Conservation (phyloP, 1,284 basidiomycete genomes). For the Trichosporon ovoides region DNA sequence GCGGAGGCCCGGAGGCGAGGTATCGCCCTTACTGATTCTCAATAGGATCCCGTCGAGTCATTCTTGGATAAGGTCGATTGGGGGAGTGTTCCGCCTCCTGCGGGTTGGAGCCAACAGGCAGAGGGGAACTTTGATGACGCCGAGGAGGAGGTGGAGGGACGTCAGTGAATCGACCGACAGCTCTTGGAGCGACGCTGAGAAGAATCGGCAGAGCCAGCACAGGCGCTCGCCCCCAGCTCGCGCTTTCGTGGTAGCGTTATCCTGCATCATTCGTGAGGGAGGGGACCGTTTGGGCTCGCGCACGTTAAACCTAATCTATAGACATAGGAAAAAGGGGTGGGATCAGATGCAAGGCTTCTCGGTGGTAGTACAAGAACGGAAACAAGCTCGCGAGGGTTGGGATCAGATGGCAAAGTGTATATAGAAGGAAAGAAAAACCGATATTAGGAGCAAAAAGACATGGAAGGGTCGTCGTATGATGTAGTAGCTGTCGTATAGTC, state of each 20-base stretch:
- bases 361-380: slow-evolving; percentile 16
- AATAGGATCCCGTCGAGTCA: slow-evolving; percentile 57
- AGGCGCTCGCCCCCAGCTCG: no score
- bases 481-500: background rate
- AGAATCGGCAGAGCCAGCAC: no score
- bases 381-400: slow-evolving; percentile 6
- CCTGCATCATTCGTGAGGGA: background rate
- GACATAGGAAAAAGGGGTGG: slow-evolving; percentile 1
- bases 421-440: background rate
- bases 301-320: slow-evolving; percentile 14
- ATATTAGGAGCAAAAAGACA: slow-evolving; percentile 2
- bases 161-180: background rate
- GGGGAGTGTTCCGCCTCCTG: slow-evolving; percentile 12
- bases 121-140: background rate
- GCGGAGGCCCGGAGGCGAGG: slow-evolving; percentile 57
- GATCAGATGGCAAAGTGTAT: slow-evolving; percentile 1
- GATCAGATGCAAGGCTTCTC: slow-evolving; percentile 14
- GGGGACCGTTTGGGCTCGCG: slow-evolving; percentile 1
- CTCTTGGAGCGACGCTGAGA: no score
- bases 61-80: slow-evolving; percentile 66
- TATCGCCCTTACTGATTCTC: slow-evolving; percentile 64
- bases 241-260: background rate
- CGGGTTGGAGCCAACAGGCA: background rate
- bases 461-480: background rate
- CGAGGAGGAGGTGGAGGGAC: background rate